phyloP scores from a whole-genome alignment of 257 asterid genomes.

The Rauvolfia tetraphylla region DNA sequence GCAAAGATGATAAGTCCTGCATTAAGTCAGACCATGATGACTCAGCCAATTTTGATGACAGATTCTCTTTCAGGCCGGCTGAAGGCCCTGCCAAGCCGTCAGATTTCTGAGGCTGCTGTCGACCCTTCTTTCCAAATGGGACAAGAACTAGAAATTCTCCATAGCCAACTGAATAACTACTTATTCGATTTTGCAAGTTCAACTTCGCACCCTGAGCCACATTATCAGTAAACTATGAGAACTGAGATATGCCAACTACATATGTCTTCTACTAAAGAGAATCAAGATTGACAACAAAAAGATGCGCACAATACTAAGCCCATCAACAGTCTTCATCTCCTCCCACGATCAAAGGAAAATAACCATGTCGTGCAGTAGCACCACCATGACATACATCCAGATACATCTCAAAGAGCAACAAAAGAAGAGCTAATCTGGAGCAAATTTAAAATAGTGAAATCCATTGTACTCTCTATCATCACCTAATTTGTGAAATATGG shows the following conservation, averaged over 20 bases:
- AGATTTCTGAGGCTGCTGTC: constrained; percentile 31
- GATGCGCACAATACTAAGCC: neutral
- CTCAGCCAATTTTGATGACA: constrained; percentile 46
- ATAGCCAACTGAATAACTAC: constrained; percentile 36
- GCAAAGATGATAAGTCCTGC: constrained; percentile 59
- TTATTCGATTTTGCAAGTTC: constrained; percentile 48
- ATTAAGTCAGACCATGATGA: constrained; percentile 73
- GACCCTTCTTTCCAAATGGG: constrained; percentile 61
- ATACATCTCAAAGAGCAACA: neutral
- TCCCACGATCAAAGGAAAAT: neutral
- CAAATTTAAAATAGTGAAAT: neutral
- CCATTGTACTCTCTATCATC: neutral
- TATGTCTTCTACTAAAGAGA: neutral
- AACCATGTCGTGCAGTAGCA: neutral
- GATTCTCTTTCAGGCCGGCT: constrained; percentile 19
- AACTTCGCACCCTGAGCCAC: constrained; percentile 70
- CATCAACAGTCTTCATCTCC: neutral
- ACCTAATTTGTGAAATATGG: neutral
- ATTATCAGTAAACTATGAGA: neutral
- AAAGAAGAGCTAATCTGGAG: neutral
- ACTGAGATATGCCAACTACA: neutral
- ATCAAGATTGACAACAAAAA: neutral
- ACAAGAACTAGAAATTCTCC: constrained; percentile 69
- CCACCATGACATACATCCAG: neutral
- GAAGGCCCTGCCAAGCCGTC: constrained; percentile 33